Evolutionary conservation across 805 yeast species (phyloP).

Genomic region (Kazachstania africana): DNA sequence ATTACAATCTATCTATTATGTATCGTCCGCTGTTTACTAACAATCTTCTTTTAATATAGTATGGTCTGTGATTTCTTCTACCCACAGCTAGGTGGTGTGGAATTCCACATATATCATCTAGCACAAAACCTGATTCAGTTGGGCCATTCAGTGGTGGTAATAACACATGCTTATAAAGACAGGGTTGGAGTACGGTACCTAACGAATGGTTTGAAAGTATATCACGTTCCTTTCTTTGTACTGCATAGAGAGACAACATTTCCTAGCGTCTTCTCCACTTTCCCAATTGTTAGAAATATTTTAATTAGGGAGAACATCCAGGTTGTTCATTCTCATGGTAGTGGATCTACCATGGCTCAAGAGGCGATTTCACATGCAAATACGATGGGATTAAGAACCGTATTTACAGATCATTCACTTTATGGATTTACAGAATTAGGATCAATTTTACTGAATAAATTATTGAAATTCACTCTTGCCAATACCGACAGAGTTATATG

Average conservation of each 20-base stretch:
- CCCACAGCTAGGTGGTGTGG: conserved; percentile 98
- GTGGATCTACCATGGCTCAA: conserved; percentile 73
- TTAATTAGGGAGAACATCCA: conserved; percentile 76
- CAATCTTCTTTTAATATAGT: conserved; percentile 13
- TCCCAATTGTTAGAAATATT: conserved; percentile 77
- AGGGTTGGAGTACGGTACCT: conserved; percentile 73
- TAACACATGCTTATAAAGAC: conserved; percentile 81
- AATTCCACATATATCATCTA: conserved; percentile 84
- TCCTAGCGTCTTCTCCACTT: conserved; percentile 81
- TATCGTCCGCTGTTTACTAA: neutral
- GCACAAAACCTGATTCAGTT: conserved; percentile 68
- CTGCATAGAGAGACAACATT: conserved; percentile 75
- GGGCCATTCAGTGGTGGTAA: conserved; percentile 77
- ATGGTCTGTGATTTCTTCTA: conserved; percentile 96
- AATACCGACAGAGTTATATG: conserved; percentile 92
- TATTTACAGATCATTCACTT: conserved; percentile 90
- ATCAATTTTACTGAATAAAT: conserved; percentile 75
- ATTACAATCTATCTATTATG: neutral
- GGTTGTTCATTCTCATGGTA: conserved; percentile 92
- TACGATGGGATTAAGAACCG: conserved; percentile 85
- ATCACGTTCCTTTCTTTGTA: conserved; percentile 74
- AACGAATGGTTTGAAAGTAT: conserved; percentile 86
- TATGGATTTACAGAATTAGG: conserved; percentile 87
- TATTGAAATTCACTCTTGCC: conserved; percentile 68
- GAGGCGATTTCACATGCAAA: conserved; percentile 88